Evolutionary conservation across 768 basidiomycete genomes (phyloP), one percentile per base, ranked within the genome.

Genomic region (Boletus eberwhitei): DNA sequence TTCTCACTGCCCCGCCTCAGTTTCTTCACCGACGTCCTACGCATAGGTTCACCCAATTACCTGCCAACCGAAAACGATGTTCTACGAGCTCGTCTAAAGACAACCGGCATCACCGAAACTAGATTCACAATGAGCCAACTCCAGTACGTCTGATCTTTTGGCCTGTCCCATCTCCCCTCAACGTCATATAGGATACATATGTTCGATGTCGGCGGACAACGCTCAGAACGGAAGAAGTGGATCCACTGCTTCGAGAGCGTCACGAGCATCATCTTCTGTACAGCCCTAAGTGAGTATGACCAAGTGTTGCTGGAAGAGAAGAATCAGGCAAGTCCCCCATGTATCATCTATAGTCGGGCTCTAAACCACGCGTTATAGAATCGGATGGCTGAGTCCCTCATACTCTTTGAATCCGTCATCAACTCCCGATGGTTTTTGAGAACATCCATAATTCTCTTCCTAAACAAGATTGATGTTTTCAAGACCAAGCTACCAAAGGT

Each of bases 61-160:
- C 75, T 88, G 0, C 95, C 95, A 0, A 89, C 86, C 19, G 89
- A 91, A 64, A 85, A 81, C 8, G 95, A 98, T 66, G 88, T 96
- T 3, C 75, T 98, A 26, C 78, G 92, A 24, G 91, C 92, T n/a
- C 82, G 93, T 59, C 84, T 85, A 54, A 95, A 95, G 76, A 92
- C 86, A 52, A 86, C 89, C 3, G 93, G 93, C 17, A 95, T 98
- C 62, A 86, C 85, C 6, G 94, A 98, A 73, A 97, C 94, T 7
- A 73, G 87, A 64, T 90, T 91, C 54, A 77, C 76, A 13, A 82
- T 90, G 79, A 88, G 87, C 3, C 81, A 77, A 46, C 67, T 84
- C 7, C 80, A 81, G 81, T 84, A 58, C 53, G 79, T 78, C 16
- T 21, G 2, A 17, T 29, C 2, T 5, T 3, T 21, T 12, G 0